Conservation (phyloP, 2,329 filamentous ascomycete species). For the Raffaelea ambrosiae region DNA sequence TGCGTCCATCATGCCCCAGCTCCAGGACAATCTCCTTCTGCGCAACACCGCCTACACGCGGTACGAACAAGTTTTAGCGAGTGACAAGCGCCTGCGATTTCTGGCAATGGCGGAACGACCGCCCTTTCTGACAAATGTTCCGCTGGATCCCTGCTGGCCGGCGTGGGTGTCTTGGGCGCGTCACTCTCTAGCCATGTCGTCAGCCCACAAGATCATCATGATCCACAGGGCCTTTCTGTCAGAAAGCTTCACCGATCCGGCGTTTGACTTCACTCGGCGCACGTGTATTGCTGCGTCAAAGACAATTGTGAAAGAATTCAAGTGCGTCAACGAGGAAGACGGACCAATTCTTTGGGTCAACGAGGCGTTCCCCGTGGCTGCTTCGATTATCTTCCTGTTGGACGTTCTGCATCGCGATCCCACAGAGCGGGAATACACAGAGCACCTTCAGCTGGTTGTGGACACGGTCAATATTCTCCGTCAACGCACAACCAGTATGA, state of each 20-base stretch:
- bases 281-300: constrained; percentile 29
- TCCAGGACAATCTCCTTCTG: constrained; percentile 23
- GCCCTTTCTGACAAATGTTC: constrained; percentile 17
- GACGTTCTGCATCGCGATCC: constrained; percentile 20
- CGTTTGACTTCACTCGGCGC: constrained; percentile 22
- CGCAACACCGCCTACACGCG: constrained; percentile 24
- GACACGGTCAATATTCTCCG: constrained; percentile 23
- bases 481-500: constrained; percentile 25
- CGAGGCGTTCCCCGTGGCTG: constrained; percentile 20
- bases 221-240: constrained; percentile 29
- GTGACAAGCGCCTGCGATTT: constrained; percentile 23
- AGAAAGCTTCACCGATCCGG: constrained; percentile 22
- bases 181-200: constrained; percentile 26
- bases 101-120: constrained; percentile 23
- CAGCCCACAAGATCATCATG: constrained; percentile 32
- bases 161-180: constrained; percentile 24
- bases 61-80: constrained; percentile 25
- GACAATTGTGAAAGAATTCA: constrained; percentile 26
- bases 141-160: constrained; percentile 19
- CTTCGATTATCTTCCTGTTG: constrained; percentile 19
- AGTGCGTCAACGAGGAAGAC: constrained; percentile 13
- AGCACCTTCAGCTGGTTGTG: constrained; percentile 22
- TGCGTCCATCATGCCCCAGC: constrained; percentile 23
- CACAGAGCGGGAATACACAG: constrained; percentile 17
- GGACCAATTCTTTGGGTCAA: constrained; percentile 18